phyloP scores from a whole-genome alignment of 257 asterid genomes.

The Orobanche coerulescens region DNA sequence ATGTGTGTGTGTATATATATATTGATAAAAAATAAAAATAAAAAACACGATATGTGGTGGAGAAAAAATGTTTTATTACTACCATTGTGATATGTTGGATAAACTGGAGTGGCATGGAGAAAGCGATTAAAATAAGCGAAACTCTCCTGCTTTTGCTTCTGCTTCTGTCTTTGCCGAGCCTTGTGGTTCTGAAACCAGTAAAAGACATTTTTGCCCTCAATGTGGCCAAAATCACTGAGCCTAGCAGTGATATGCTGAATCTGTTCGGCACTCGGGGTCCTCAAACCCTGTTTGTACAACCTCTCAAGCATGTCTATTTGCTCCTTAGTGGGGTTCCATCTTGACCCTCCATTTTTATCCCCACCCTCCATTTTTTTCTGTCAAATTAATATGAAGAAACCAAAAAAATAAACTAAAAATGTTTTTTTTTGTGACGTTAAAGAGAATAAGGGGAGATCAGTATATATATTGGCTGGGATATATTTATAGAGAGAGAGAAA shows the following conservation, averaged over 20 bases:
- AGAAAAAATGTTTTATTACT: too few species aligned
- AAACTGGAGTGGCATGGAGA: conserved; percentile 28
- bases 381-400: not conserved
- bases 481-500: too few species aligned
- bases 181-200: conserved; percentile 94
- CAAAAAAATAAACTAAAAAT: too few species aligned
- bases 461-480: not conserved
- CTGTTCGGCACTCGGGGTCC: conserved; percentile 80
- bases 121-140: conserved; percentile 40
- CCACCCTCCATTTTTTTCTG: conserved; percentile 32
- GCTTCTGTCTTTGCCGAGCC: conserved; percentile 91
- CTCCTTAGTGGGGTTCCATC: conserved; percentile 92
- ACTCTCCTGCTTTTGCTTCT: conserved; percentile 55
- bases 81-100: conserved; percentile 44
- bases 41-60: too few species aligned
- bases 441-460: not conserved
- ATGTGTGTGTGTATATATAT: too few species aligned
- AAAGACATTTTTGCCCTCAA: conserved; percentile 83
- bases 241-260: conserved; percentile 61
- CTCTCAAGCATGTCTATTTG: conserved; percentile 74
- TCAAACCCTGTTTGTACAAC: conserved; percentile 58
- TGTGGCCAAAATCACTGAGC: conserved; percentile 58
- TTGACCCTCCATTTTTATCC: conserved; percentile 35
- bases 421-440: not conserved
- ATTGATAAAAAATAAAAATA: too few species aligned